Evolutionary conservation across 495 filamentous ascomycete genomes (phyloP), one percentile per base, ranked within the genome.

Genomic region (Copromyces sp.): DNA sequence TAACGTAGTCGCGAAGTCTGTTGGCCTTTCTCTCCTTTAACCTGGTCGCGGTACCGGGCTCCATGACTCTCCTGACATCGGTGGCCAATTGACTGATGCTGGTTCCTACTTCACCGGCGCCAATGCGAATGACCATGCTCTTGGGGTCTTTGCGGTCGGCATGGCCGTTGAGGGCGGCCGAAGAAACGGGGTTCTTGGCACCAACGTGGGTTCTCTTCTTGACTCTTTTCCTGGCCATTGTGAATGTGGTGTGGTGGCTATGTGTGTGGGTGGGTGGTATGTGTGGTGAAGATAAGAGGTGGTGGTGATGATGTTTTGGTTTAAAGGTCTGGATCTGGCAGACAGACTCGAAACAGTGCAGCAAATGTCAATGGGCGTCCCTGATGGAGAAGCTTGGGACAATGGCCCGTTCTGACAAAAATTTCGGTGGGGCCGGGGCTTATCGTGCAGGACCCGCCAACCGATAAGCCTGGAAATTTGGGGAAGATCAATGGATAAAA

Each of bases 61-160:
- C 94, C 94, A 99, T 96, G 85, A 98, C 94, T 20, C 85, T 84
- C 70, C 95, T 89, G 32, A 98, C 92, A 84, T 99, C 95, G 75
- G 92, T 90, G 5, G 95, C 95, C 72, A 99, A 84, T 81, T 98
- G 94, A 78, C 89, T 95, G 73, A 99, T 86, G 82, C 92, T 96
- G 70, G 93, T 89, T 73, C 95, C 95, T 40, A 98, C 93, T 78
- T 97, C 93, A 75, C 93, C 91, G 78, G 93, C 95, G 76, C 96
- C 95, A 70, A 97, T 94, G 75, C 95, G 90, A 82, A 99, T 96
- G 70, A 99, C 95, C 96, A 99, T 98, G 77, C 91, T 94, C 86
- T 97, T 97, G 17, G 95, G 95, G 69, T 89, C 87, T 72, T 88
- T 88, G 20, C 86, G 83, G 59, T 86, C 80, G 47, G 77, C 78